Evolutionary conservation across 352 stramenopile species (phyloP).

Genomic region (Pythium angustatum): DNA sequence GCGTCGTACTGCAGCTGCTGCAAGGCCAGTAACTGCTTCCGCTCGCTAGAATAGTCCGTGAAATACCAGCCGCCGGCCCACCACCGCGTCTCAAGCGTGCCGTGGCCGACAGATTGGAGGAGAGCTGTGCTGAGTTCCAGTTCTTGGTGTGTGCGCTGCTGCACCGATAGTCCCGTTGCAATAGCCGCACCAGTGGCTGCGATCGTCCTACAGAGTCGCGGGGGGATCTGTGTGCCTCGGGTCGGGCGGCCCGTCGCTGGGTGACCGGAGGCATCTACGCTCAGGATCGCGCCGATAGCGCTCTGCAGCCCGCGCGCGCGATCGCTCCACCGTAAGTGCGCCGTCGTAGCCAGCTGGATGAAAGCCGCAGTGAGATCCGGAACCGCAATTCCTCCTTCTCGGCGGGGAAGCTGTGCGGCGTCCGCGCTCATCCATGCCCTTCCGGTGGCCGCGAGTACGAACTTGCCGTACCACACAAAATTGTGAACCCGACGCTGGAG

Average conservation of each 20-base stretch:
- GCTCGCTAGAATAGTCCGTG: neutral
- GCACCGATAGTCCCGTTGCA: neutral
- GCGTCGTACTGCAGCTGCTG: neutral
- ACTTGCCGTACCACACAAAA: slow-evolving; percentile 3
- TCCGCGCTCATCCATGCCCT: slow-evolving; percentile 8
- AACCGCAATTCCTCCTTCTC: neutral
- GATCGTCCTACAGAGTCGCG: too few relatives aligned
- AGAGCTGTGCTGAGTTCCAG: neutral
- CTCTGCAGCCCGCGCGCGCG: neutral
- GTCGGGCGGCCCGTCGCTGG: too few relatives aligned
- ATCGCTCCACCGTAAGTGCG: neutral
- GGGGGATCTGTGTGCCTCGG: too few relatives aligned
- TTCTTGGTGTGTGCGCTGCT: neutral
- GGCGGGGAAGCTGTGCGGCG: neutral
- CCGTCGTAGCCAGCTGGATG: neutral
- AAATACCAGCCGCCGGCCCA: slow-evolving; percentile 1
- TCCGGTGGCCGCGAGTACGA: too few relatives aligned
- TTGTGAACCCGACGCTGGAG: slow-evolving; percentile 7
- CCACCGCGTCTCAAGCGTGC: neutral
- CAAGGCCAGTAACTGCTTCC: neutral
- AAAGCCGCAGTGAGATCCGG: neutral
- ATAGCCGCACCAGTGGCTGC: neutral
- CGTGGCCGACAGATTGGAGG: neutral
- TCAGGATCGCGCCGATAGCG: neutral
- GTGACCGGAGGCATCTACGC: too few relatives aligned